Conservation (phyloP, 352 stramenopile species). For the Pythium folliculosum region DNA sequence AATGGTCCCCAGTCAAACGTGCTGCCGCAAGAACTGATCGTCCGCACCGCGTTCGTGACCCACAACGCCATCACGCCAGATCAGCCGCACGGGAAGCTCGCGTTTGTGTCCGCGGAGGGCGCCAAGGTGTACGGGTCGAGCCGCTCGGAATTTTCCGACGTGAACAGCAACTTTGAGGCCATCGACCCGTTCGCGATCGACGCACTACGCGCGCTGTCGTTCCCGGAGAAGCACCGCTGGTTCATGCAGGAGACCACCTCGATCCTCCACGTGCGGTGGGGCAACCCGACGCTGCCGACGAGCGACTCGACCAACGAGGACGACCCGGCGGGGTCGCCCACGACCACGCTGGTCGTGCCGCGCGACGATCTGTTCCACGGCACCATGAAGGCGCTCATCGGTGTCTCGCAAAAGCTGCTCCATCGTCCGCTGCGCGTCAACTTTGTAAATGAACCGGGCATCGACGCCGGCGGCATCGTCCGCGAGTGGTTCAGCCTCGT, state of each 20-base stretch:
- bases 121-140: constrained; percentile 37
- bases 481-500: constrained; percentile 82
- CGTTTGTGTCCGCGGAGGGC: constrained; percentile 31
- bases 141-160: constrained; percentile 21
- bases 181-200: constrained; percentile 38
- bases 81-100: constrained; percentile 30
- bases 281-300: constrained; percentile 25
- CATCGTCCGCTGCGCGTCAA: constrained; percentile 51
- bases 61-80: constrained; percentile 27
- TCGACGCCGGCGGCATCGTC: constrained; percentile 80
- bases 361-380: constrained; percentile 43
- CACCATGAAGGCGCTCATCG: constrained; percentile 37
- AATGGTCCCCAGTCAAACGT: not conserved
- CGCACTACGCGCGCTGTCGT: constrained; percentile 39
- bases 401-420: constrained; percentile 37
- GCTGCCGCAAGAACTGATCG: constrained; percentile 32
- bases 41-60: constrained; percentile 44
- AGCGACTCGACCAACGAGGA: not conserved
- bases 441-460: constrained; percentile 70
- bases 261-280: constrained; percentile 45
- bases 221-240: constrained; percentile 58
- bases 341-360: constrained; percentile 33
- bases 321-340: not conserved
- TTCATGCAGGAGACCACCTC: constrained; percentile 53
- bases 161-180: constrained; percentile 18